Percentiles rank a stretch among this genome's conserved stretches.
phyloP scores from a whole-genome alignment of 2,329 filamentous ascomycete genomes.

The Arachnomyces sp. region DNA sequence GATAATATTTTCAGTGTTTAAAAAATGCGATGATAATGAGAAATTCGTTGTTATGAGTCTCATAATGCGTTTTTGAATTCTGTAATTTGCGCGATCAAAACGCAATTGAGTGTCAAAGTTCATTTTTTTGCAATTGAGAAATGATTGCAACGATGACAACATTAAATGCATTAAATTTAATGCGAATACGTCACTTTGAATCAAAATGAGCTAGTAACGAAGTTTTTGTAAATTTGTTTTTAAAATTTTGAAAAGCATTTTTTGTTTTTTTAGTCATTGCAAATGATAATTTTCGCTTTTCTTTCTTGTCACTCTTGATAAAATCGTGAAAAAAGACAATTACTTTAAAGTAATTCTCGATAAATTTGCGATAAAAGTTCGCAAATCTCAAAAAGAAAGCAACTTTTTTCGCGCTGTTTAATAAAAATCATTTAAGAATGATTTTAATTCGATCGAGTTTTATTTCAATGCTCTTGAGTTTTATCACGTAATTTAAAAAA shows the following conservation, averaged over 20 bases:
- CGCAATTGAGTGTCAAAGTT: conserved; percentile 15
- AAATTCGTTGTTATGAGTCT: conserved; percentile 26
- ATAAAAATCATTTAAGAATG: conserved; percentile 17
- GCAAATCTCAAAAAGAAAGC: conserved; percentile 12
- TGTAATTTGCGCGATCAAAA: too few relatives aligned
- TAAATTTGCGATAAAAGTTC: conserved; percentile 28
- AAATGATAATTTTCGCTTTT: background rate
- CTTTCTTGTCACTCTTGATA: conserved; percentile 5
- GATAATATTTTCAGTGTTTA: conserved; percentile 16
- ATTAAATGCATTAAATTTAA: conserved; percentile 20
- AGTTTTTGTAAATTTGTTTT: conserved; percentile 12
- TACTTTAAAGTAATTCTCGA: conserved; percentile 17
- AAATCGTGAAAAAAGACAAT: conserved; percentile 11
- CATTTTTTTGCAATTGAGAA: conserved; percentile 14
- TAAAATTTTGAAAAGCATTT: conserved; percentile 9
- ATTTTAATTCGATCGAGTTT: conserved; percentile 13
- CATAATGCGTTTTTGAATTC: conserved; percentile 13
- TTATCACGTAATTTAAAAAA: conserved; percentile 13
- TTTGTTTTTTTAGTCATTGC: conserved; percentile 9
- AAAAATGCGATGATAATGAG: conserved; percentile 20
- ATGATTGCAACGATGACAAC: conserved; percentile 10
- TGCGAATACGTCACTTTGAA: conserved; percentile 4
- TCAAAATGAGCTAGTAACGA: conserved; percentile 17
- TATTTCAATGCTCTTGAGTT: conserved; percentile 11
- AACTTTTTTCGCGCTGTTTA: background rate